phyloP scores from a whole-genome alignment of 2,329 filamentous ascomycete species.

The Chalaropsis ovoidea region DNA sequence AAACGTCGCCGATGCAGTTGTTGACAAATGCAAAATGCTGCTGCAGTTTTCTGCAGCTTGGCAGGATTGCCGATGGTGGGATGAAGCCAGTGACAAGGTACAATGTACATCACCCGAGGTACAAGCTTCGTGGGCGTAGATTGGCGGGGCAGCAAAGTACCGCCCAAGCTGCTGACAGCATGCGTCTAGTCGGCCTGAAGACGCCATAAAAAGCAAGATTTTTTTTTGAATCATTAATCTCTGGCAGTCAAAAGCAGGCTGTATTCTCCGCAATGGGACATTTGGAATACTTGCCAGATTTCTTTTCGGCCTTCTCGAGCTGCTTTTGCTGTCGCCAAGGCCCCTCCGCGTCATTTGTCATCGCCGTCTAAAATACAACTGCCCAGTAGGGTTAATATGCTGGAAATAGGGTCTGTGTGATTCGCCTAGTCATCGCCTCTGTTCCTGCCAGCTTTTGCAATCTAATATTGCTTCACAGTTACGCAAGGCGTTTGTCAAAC shows the following conservation, averaged over 20 bases:
- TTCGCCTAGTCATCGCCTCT: neutral
- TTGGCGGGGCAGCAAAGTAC: neutral
- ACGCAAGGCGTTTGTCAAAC: neutral
- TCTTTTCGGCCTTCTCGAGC: too few species aligned
- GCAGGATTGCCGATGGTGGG: neutral
- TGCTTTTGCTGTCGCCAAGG: neutral
- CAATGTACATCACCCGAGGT: neutral
- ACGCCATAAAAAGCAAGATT: neutral
- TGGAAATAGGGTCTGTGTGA: too few species aligned
- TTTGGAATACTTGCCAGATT: neutral
- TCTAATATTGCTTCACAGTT: conserved; percentile 5
- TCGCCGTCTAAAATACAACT: neutral
- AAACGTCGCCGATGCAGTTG: neutral
- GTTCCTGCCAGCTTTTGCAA: neutral
- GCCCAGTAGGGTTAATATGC: too few species aligned
- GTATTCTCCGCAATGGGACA: neutral
- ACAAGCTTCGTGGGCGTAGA: neutral
- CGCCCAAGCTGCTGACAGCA: neutral
- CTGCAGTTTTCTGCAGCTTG: neutral
- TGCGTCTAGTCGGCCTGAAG: neutral
- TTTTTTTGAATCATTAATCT: too few species aligned
- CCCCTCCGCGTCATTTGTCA: neutral
- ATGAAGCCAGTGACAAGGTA: neutral
- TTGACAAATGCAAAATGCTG: neutral
- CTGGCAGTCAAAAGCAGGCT: too few species aligned